Percentiles rank a stretch among this genome's conserved stretches.
Conservation (phyloP, 345 rosid species). For the Acer campestre region DNA sequence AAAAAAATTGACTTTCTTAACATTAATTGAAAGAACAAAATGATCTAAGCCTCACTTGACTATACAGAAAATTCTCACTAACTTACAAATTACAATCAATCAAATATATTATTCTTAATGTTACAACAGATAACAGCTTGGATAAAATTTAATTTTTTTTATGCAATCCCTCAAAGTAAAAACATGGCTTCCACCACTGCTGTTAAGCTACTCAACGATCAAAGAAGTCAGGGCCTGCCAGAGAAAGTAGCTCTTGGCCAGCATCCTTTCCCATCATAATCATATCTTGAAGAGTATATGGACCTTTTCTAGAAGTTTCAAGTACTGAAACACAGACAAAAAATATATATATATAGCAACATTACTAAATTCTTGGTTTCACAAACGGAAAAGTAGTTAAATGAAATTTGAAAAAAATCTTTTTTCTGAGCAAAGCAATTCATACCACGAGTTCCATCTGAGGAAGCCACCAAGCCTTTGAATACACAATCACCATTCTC, state of each 20-base stretch:
- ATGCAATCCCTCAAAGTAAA: conserved; percentile 19
- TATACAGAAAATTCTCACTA: conserved; percentile 18
- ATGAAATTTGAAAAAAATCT: background rate
- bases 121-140: conserved; percentile 17
- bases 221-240: conserved; percentile 87
- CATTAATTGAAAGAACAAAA: conserved; percentile 16
- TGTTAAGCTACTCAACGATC: conserved; percentile 39
- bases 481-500: conserved; percentile 79
- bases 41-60: conserved; percentile 12
- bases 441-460: conserved; percentile 87
- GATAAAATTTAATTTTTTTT: conserved; percentile 15
- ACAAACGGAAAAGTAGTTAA: background rate
- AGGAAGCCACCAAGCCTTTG: conserved; percentile 92
- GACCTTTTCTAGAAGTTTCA: conserved; percentile 87
- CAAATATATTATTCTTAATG: conserved; percentile 18
- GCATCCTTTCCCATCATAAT: conserved; percentile 87
- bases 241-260: conserved; percentile 84
- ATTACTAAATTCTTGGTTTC: background rate
- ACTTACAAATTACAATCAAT: conserved; percentile 21
- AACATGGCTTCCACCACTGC: background rate
- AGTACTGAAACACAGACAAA: conserved; percentile 61
- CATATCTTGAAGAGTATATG: conserved; percentile 72
- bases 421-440: background rate
- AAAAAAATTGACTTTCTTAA: background rate
- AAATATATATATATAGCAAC: conserved; percentile 13